Percentiles rank a stretch among this genome's conserved stretches.
These are phyloP conservation scores for Alternaria brassicicola DNA, from an alignment of 2,329 filamentous ascomycete genomes.

Conservation along the genomic window DNA sequence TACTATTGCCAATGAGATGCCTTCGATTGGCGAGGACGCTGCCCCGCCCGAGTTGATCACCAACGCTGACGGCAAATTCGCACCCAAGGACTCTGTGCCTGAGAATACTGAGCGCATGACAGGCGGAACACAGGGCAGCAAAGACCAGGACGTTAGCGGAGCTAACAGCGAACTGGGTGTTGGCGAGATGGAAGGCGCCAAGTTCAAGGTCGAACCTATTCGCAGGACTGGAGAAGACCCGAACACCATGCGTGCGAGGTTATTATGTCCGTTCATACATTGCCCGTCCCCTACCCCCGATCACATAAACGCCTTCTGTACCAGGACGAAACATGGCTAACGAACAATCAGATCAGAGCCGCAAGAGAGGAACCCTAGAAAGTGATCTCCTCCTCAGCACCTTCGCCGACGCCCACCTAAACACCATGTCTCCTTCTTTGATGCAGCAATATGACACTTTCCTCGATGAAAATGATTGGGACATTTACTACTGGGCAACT, in stretches of 20 bases:
- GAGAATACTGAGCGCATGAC: constrained; percentile 71
- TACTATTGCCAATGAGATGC: constrained; percentile 68
- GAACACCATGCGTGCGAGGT: constrained; percentile 84
- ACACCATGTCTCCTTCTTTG: constrained; percentile 72
- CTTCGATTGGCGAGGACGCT: constrained; percentile 62
- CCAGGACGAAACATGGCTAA: constrained; percentile 7
- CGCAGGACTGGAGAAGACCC: constrained; percentile 81
- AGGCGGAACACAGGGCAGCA: constrained; percentile 63
- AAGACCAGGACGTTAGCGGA: constrained; percentile 42
- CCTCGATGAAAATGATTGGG: constrained; percentile 99
- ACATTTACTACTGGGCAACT: constrained; percentile 99
- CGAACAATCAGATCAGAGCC: constrained; percentile 76
- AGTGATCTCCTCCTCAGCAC: constrained; percentile 95
- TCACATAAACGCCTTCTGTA: not conserved
- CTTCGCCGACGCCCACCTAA: constrained; percentile 82
- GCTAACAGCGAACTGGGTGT: constrained; percentile 36
- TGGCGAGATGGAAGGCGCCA: constrained; percentile 53
- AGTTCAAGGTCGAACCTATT: constrained; percentile 89
- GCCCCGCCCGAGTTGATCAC: constrained; percentile 66
- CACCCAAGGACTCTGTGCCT: constrained; percentile 64
- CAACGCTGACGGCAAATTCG: constrained; percentile 61
- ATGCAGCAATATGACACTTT: constrained; percentile 87
- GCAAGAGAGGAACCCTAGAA: constrained; percentile 94
- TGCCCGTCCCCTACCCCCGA: not conserved
- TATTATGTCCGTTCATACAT: constrained; percentile 65